Evolutionary conservation across 2,329 filamentous ascomycete genomes (phyloP).

Genomic region (Calycina herbarum): DNA sequence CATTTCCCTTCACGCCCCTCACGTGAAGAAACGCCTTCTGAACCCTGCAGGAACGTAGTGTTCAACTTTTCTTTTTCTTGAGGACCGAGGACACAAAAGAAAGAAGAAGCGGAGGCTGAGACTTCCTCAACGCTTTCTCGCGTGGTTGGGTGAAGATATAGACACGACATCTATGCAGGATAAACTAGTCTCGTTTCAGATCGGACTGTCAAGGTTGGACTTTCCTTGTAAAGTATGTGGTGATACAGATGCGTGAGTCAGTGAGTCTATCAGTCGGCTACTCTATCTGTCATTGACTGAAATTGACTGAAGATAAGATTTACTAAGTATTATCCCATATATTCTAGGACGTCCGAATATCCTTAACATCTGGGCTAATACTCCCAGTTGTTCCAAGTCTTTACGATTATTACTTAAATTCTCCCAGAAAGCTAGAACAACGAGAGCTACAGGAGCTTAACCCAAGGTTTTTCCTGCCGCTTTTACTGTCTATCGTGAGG

Average conservation of each 20-base stretch:
- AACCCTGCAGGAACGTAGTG: neutral
- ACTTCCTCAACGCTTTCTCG: slow-evolving; percentile 4
- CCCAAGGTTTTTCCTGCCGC: too few relatives aligned
- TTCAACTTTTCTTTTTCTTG: neutral
- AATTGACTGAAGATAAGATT: neutral
- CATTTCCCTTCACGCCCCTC: neutral
- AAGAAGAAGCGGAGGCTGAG: slow-evolving; percentile 1
- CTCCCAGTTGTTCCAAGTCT: too few relatives aligned
- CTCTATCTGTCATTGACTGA: neutral
- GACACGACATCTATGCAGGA: slow-evolving; percentile 1
- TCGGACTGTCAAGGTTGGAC: neutral
- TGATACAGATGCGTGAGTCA: neutral
- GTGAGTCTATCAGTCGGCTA: neutral
- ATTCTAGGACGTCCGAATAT: too few relatives aligned
- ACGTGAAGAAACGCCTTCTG: neutral
- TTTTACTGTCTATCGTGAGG: neutral
- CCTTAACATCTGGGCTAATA: too few relatives aligned
- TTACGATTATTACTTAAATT: too few relatives aligned
- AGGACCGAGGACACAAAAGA: neutral
- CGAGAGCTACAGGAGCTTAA: too few relatives aligned
- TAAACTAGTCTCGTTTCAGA: neutral
- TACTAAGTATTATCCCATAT: too few relatives aligned
- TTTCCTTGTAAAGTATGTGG: neutral
- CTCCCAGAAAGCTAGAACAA: too few relatives aligned
- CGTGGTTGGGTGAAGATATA: neutral